phyloP scores from a whole-genome alignment of 805 yeast species.

The Wickerhamiella cacticola region DNA sequence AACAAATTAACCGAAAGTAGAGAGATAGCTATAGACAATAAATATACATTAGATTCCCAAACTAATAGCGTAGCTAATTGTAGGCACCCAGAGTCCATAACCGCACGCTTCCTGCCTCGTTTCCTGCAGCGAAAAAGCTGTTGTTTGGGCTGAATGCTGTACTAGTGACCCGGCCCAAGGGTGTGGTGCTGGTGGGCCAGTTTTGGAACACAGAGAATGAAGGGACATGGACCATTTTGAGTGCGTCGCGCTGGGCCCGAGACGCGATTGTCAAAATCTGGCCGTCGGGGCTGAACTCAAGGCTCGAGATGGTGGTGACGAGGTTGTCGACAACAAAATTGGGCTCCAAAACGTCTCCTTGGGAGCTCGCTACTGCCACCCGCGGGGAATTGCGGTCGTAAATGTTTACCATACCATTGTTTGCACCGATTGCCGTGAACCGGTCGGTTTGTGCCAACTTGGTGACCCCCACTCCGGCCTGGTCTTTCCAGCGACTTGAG shows the following conservation, averaged over 20 bases:
- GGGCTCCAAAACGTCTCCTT: conserved; percentile 37
- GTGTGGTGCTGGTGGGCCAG: conserved; percentile 97
- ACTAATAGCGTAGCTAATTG: too few relatives aligned
- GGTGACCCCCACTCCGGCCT: conserved; percentile 75
- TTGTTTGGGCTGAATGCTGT: conserved; percentile 67
- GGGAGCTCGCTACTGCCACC: conserved; percentile 23
- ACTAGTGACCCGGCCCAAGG: conserved; percentile 84
- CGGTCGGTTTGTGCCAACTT: conserved; percentile 61
- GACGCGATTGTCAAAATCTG: conserved; percentile 80
- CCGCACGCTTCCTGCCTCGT: conserved; percentile 80
- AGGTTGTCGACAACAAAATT: conserved; percentile 60
- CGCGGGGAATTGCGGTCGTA: conserved; percentile 45
- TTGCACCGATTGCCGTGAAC: conserved; percentile 82
- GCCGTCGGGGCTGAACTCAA: conserved; percentile 75
- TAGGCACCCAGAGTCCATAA: conserved; percentile 84
- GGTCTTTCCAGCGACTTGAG: conserved; percentile 67
- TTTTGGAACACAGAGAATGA: conserved; percentile 74
- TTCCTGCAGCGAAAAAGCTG: conserved; percentile 79
- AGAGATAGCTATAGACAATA: not conserved
- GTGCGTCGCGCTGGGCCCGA: conserved; percentile 71
- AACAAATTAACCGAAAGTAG: not conserved
- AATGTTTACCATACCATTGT: conserved; percentile 77
- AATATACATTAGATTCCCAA: not conserved
- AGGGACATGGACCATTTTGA: conserved; percentile 78
- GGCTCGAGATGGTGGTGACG: conserved; percentile 62